Evolutionary conservation across 2,329 filamentous ascomycete genomes (phyloP).

Genomic region (Leptographium radiaticola): DNA sequence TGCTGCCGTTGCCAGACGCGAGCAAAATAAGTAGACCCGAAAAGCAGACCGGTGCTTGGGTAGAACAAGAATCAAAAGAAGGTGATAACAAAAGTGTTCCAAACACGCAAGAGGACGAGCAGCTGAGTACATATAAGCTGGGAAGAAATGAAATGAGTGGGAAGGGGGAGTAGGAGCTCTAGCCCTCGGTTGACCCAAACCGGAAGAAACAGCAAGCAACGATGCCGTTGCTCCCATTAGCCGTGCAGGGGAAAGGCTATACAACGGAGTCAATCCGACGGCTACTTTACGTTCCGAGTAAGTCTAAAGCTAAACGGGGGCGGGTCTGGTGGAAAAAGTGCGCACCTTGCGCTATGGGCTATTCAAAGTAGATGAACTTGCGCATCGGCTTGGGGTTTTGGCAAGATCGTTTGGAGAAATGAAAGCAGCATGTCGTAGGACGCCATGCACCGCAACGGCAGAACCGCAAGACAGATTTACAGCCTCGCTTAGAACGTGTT

Average conservation of each 20-base stretch:
- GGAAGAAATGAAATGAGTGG: background rate
- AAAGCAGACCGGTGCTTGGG: constrained; percentile 40
- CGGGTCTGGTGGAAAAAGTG: background rate
- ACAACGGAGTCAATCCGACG: background rate
- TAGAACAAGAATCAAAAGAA: constrained; percentile 20
- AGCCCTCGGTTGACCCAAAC: background rate
- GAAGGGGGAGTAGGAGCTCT: too few species aligned
- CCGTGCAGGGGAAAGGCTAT: background rate
- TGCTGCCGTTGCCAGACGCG: constrained; percentile 4
- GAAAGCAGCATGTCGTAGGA: too few species aligned
- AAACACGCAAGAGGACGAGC: constrained; percentile 3
- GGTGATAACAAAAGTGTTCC: constrained; percentile 1
- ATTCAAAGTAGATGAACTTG: background rate
- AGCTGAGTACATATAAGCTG: constrained; percentile 3
- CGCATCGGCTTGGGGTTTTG: too few species aligned
- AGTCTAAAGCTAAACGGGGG: background rate
- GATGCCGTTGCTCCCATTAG: background rate
- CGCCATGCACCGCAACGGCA: too few species aligned
- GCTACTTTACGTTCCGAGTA: constrained; percentile 3
- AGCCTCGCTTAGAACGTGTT: too few species aligned
- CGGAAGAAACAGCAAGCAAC: background rate
- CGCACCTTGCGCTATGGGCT: background rate
- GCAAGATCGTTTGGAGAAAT: too few species aligned
- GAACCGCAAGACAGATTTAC: too few species aligned
- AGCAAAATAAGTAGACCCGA: constrained; percentile 14